These are phyloP conservation scores for Dactylellina leptospora DNA, from an alignment of 2,329 filamentous ascomycete species.

Conservation along the genomic window DNA sequence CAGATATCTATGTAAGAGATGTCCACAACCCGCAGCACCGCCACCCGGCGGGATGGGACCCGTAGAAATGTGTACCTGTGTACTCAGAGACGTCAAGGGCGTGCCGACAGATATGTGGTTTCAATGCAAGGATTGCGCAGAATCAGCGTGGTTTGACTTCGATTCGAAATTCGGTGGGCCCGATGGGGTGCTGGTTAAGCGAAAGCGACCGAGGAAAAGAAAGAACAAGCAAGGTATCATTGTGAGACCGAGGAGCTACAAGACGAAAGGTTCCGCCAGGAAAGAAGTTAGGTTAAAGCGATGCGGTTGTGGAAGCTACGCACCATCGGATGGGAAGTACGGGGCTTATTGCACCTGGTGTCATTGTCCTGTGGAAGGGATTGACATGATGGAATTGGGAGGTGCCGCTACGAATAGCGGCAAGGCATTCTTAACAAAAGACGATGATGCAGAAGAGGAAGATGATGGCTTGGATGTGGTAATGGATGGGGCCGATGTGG, in stretches of 20 bases:
- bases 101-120: conserved; percentile 50
- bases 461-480: conserved; percentile 8
- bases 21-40: conserved; percentile 22
- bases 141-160: conserved; percentile 41
- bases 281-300: conserved; percentile 23
- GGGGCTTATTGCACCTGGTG: conserved; percentile 50
- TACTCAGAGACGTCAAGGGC: conserved; percentile 25
- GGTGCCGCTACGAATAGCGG: conserved; percentile 46
- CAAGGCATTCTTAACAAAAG: conserved; percentile 1
- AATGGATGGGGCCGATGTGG: conserved; percentile 9
- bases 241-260: conserved; percentile 15
- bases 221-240: conserved; percentile 47
- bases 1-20: conserved; percentile 38
- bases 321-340: conserved; percentile 31
- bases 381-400: conserved; percentile 29
- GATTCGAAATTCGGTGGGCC: conserved; percentile 40
- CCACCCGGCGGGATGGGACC: conserved; percentile 44
- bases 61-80: conserved; percentile 45
- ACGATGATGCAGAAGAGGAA: neutral
- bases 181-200: conserved; percentile 17
- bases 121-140: conserved; percentile 42
- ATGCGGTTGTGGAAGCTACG: conserved; percentile 34
- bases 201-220: conserved; percentile 9
- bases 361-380: conserved; percentile 34
- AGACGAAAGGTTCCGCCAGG: neutral